Evolutionary conservation across 176 grass and related monocot species (phyloP), one percentile per base, ranked within the genome.

Genomic region (Oryza nivara): DNA sequence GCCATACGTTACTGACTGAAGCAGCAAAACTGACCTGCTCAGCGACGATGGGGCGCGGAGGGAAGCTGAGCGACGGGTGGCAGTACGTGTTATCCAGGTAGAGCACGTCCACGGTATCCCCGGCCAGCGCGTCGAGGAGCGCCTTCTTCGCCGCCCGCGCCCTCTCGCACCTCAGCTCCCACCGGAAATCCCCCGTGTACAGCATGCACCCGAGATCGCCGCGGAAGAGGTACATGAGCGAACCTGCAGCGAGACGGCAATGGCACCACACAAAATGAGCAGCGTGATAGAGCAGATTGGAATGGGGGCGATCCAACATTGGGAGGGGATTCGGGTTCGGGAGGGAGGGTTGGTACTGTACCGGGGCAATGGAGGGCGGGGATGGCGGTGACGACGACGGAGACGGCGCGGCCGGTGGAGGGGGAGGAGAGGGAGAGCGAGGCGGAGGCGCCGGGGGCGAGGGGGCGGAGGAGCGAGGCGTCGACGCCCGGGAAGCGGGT

Each of bases 41-140:
- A 56, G 92, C 90, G 8, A 92, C 92, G 74, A 91, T 73, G 9
- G 65, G 85, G 15, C 95, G 95, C 20, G 92, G 88, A 61, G 95
- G 92, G 86, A 97, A 97, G 44, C 88, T 91, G 72, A 94, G 88
- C 43, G 83, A 90, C 4, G 95, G 95, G 85, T 95, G 84, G 81
- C 92, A 95, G 77, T 95, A 97, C 46, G 95, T 93, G 70, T 97
- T 97, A 64, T 95, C 95, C 89, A 95, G 45, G 58, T 97, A 95
- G 68, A 97, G 86, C 72, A 82, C 56, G 69, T 95, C 90, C 30
- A 97, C 83, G 49, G 58, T 90, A 16, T 94, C 88, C 78, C 84
- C 88, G 4, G 66, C 86, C 4, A 97, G 90, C 38, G 89, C 86
- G n/a, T 94, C 82, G 70, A 97, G 78, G 8, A 94, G 90, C 22